These are phyloP conservation scores for Lentinus brumalis DNA, from an alignment of 768 basidiomycete species.

Conservation along the genomic window DNA sequence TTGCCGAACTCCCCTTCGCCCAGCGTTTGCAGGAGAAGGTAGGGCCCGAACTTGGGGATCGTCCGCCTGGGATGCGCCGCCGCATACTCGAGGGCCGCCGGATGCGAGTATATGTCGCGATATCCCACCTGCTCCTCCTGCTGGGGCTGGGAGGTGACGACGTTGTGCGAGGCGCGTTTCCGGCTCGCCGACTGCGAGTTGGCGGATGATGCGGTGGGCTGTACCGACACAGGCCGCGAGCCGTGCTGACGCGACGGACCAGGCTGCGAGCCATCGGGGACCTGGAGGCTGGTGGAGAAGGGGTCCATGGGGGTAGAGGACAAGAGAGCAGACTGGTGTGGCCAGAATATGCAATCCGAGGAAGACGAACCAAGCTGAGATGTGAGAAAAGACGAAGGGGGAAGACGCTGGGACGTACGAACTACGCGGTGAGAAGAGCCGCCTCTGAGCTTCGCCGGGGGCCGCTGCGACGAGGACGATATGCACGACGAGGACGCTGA, in stretches of 20 bases:
- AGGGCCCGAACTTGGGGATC: constrained; percentile 94
- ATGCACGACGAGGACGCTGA: neutral
- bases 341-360: constrained; percentile 1
- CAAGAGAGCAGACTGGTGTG: neutral
- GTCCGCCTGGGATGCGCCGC: constrained; percentile 82
- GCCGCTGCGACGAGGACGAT: constrained; percentile 1
- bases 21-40: constrained; percentile 91
- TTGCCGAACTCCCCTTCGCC: constrained; percentile 99
- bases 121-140: constrained; percentile 52
- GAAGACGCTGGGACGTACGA: constrained; percentile 21
- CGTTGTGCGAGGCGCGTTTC: constrained; percentile 74
- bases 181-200: constrained; percentile 39
- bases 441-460: neutral
- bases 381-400: constrained; percentile 20
- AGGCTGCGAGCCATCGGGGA: constrained; percentile 45
- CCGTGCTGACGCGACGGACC: constrained; percentile 48
- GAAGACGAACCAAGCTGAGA: constrained; percentile 18
- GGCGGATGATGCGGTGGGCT: constrained; percentile 44
- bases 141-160: constrained; percentile 54
- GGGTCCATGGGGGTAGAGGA: constrained; percentile 30
- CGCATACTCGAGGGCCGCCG: constrained; percentile 81
- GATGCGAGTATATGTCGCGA: constrained; percentile 81
- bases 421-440: constrained; percentile 9
- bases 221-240: constrained; percentile 60
- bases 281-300: constrained; percentile 39